A percentile compares a stretch with the other conserved stretches of the same genome.
These are phyloP conservation scores for Schwanniomyces yamadae DNA, from an alignment of 805 yeast species.

Conservation along the genomic window DNA sequence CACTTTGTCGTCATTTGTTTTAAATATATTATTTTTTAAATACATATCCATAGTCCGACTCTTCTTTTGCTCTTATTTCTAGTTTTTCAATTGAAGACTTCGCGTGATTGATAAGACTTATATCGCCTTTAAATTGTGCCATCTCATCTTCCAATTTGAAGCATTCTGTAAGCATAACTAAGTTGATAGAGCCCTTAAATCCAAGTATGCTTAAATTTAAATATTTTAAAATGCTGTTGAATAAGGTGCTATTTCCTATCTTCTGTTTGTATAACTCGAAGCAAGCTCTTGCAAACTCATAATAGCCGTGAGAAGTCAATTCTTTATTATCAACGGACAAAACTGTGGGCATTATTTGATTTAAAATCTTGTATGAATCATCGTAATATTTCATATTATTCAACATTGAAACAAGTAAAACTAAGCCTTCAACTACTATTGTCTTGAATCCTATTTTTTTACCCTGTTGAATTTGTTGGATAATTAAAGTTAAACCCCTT, in stretches of 20 bases:
- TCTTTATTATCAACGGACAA: constrained; percentile 40
- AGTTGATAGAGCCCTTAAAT: constrained; percentile 38
- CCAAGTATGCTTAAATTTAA: constrained; percentile 46
- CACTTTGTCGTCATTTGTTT: neutral
- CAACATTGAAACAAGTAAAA: constrained; percentile 46
- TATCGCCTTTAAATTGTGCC: constrained; percentile 29
- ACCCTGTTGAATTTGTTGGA: constrained; percentile 51
- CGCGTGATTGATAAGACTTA: constrained; percentile 33
- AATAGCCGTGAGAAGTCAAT: constrained; percentile 34
- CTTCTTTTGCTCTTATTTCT: constrained; percentile 26
- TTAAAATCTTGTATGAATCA: constrained; percentile 45
- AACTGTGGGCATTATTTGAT: constrained; percentile 44
- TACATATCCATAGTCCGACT: constrained; percentile 22
- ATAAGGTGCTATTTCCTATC: constrained; percentile 11
- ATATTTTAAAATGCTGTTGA: constrained; percentile 34
- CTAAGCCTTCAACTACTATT: constrained; percentile 45
- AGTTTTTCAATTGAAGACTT: constrained; percentile 25
- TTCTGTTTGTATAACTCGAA: constrained; percentile 8
- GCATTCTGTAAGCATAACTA: constrained; percentile 37
- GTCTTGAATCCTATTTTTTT: constrained; percentile 45
- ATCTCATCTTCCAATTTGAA: constrained; percentile 39
- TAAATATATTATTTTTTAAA: constrained; percentile 4
- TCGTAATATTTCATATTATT: constrained; percentile 37
- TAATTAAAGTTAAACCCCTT: constrained; percentile 49
- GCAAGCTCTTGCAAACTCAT: constrained; percentile 29